A percentile compares a stretch with the other conserved stretches of the same genome.
Evolutionary conservation across 73 alveolate species (phyloP).

Genomic region (Paramecium caudatum): DNA sequence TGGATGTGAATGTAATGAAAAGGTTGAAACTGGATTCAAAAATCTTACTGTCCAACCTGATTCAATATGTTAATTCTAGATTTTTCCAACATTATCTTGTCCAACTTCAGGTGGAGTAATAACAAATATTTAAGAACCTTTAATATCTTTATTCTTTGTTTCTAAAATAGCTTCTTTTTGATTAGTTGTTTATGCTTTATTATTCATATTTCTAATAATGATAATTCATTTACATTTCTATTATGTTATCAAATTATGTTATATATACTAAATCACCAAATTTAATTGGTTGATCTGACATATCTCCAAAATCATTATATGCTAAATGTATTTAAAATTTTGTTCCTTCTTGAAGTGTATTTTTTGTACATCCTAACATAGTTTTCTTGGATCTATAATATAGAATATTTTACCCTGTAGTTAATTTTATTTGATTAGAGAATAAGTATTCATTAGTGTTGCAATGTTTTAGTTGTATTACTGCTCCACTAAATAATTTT

Average conservation of each 20-base stretch:
- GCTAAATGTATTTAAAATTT: constrained; percentile 16
- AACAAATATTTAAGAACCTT: not conserved
- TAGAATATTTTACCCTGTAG: not conserved
- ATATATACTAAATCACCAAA: constrained; percentile 27
- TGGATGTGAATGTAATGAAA: not conserved
- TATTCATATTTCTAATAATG: not conserved
- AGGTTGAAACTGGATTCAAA: not conserved
- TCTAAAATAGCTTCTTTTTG: not conserved
- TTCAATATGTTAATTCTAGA: not conserved
- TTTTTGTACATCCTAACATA: constrained; percentile 40
- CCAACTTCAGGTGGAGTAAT: constrained; percentile 1
- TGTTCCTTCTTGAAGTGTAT: constrained; percentile 22
- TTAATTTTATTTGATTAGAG: not conserved
- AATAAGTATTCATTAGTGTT: not conserved
- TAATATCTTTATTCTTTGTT: not conserved
- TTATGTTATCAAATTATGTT: not conserved
- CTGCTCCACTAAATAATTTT: constrained; percentile 19
- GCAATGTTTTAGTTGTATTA: not conserved
- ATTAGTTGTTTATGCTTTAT: not conserved
- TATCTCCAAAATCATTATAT: constrained; percentile 22
- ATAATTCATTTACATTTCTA: not conserved
- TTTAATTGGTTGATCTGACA: not conserved
- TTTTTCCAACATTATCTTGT: not conserved
- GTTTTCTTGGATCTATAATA: constrained; percentile 1
- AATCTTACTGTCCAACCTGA: not conserved